A percentile compares a stretch with the other conserved stretches of the same genome.
Conservation (phyloP, 2,329 filamentous ascomycete species). For the Grosmannia clavigera region DNA sequence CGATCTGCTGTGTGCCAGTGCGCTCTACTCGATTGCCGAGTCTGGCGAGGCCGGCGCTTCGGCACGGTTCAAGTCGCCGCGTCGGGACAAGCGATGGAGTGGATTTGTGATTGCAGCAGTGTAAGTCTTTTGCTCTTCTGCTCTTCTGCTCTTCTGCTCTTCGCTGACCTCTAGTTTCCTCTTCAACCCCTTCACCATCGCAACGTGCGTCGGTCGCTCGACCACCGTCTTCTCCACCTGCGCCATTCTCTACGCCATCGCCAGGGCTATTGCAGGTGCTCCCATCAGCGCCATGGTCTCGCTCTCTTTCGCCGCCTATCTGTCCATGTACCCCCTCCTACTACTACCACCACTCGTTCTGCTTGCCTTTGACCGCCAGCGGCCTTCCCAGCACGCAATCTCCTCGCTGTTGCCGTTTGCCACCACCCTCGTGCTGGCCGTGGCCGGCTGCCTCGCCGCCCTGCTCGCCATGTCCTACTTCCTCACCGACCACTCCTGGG, state of each 20-base stretch:
- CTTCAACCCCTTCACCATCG: conserved; percentile 88
- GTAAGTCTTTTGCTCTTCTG: conserved; percentile 31
- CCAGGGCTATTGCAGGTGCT: conserved; percentile 64
- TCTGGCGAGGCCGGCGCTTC: conserved; percentile 69
- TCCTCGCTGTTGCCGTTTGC: conserved; percentile 33
- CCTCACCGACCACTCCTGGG: conserved; percentile 64
- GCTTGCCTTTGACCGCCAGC: conserved; percentile 59
- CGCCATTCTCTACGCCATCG: conserved; percentile 72
- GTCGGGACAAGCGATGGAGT: conserved; percentile 62
- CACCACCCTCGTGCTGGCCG: conserved; percentile 35
- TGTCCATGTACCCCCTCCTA: conserved; percentile 83
- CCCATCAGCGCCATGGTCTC: conserved; percentile 70
- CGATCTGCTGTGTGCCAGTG: conserved; percentile 72
- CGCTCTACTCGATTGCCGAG: conserved; percentile 66
- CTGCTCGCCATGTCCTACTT: conserved; percentile 62
- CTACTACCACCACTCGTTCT: conserved; percentile 73
- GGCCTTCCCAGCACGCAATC: background rate
- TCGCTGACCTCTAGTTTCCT: conserved; percentile 54
- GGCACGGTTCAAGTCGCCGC: conserved; percentile 63
- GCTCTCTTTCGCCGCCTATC: conserved; percentile 75
- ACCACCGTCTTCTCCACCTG: conserved; percentile 82
- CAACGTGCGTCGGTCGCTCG: conserved; percentile 79
- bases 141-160: background rate
- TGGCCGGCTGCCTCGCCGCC: conserved; percentile 41
- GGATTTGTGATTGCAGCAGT: conserved; percentile 66